Evolutionary conservation across 176 grass and related monocot species (phyloP).

Genomic region (Coix lacrymajobi): DNA sequence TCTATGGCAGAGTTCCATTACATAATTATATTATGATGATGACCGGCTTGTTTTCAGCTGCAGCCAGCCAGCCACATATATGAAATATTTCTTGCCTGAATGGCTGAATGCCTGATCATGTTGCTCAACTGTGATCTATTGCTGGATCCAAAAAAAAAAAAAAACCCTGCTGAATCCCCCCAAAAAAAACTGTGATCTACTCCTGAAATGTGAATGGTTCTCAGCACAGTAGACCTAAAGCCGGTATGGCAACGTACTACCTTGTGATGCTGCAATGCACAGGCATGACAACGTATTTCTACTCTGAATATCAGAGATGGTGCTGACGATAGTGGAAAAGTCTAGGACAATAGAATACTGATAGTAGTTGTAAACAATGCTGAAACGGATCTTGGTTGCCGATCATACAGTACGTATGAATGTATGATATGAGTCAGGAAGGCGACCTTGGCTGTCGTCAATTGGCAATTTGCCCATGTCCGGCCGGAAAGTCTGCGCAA

Average conservation of each 20-base stretch:
- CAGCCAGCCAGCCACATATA: background rate
- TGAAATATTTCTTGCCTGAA: background rate
- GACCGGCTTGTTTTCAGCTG: background rate
- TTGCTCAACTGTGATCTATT: background rate
- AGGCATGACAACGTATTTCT: background rate
- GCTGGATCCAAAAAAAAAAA: background rate
- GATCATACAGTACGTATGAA: no score
- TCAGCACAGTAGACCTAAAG: background rate
- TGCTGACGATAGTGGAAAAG: no score
- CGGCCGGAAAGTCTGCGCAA: background rate
- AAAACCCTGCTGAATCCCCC: no score
- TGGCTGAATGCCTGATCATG: background rate
- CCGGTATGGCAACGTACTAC: background rate
- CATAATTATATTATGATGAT: slow-evolving; percentile 7
- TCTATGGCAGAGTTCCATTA: background rate
- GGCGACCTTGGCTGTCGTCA: background rate
- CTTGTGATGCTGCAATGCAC: background rate
- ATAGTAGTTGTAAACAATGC: background rate
- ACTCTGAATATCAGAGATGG: background rate
- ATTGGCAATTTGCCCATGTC: background rate
- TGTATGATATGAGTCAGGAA: background rate
- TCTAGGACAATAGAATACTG: background rate
- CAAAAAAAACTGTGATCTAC: no score
- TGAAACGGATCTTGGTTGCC: background rate
- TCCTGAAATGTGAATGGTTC: background rate